Base-by-base conservation (phyloP, 768 basidiomycete genomes). In the Solioccasus polychromus region DNA sequence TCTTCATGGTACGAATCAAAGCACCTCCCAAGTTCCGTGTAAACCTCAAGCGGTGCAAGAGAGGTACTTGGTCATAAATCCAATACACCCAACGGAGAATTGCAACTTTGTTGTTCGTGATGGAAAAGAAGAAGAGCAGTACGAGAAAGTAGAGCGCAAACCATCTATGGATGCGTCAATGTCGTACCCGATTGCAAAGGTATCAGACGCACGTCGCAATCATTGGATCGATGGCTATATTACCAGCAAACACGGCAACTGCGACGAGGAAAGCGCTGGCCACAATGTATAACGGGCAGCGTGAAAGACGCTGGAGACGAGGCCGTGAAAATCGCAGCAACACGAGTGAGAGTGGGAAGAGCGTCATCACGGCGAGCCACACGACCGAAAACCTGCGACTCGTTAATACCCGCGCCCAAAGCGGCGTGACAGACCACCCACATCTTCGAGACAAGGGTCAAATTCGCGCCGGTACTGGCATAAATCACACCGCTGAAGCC, bases 311-410 rank as follows among this genome's bases (percentile, higher is more conserved):
- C 5, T 69, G 72, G 4, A 88, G 62, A 25, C 81, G 75, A 15
- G 79, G 78, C 15, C 84, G 76, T 47, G 83, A 83, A 64, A 83
- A 85, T 47, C 78, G 80, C 22, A 88, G 66, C 5, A 85, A 50
- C 5, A 86, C 57, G 3, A 80, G 66, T 3, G 82, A 77, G 14
- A 82, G 32, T 0, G 85, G 82, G 54, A 85, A 88, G 18, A 85
- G 60, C 1, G 70, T 58, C 80, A 86, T 84, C 25, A 83, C 76
- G 3, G 74, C 68, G 18, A 86, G 69, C 82, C 83, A 87, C 12
- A 76, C 77, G 5, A 85, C 71, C 4, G 82, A 78, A 67, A 85
- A 85, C 75, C 79, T 80, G 40, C 1, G 32, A 8, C 11, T 19
- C 14, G 42, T 52, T 7, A n/a, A 15, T 29, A 8, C 3, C 35